Conservation (phyloP, 2,329 filamentous ascomycete species). For the Scytalidium sp. region DNA sequence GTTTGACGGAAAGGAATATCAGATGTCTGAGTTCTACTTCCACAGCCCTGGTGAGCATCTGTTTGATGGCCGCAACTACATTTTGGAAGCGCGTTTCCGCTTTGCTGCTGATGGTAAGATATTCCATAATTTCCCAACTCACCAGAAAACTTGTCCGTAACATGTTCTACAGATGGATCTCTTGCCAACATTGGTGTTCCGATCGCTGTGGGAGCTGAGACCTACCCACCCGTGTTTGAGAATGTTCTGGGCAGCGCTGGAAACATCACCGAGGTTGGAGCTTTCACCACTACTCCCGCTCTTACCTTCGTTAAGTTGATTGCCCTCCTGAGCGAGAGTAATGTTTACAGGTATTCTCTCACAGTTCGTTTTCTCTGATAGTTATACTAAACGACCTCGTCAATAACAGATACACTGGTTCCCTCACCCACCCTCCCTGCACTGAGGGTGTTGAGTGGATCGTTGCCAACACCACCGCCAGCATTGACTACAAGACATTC, state of each 20-base stretch:
- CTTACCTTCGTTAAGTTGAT: no score
- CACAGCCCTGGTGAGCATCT: conserved; percentile 59
- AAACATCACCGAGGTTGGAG: no score
- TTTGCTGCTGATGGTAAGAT: conserved; percentile 28
- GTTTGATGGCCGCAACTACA: conserved; percentile 39
- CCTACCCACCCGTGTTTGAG: conserved; percentile 32
- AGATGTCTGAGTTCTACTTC: conserved; percentile 52
- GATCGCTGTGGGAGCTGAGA: conserved; percentile 34
- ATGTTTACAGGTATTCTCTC: no score
- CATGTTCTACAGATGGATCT: conserved; percentile 11
- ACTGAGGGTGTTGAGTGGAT: conserved; percentile 55
- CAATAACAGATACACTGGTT: conserved; percentile 47
- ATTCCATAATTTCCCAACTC: no score
- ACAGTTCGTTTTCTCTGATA: no score
- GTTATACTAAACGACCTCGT: not conserved
- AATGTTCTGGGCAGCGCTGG: conserved; percentile 24
- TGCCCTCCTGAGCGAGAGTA: no score
- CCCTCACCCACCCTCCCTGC: conserved; percentile 62
- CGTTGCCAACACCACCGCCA: conserved; percentile 44
- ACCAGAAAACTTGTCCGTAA: no score
- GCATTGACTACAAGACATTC: conserved; percentile 46
- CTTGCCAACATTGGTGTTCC: conserved; percentile 35
- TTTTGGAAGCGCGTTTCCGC: conserved; percentile 40
- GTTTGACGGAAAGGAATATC: conserved; percentile 7
- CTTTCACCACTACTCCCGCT: no score